Base-by-base conservation (phyloP, 345 rosid species). In the Rhodamnia rubescens region DNA sequence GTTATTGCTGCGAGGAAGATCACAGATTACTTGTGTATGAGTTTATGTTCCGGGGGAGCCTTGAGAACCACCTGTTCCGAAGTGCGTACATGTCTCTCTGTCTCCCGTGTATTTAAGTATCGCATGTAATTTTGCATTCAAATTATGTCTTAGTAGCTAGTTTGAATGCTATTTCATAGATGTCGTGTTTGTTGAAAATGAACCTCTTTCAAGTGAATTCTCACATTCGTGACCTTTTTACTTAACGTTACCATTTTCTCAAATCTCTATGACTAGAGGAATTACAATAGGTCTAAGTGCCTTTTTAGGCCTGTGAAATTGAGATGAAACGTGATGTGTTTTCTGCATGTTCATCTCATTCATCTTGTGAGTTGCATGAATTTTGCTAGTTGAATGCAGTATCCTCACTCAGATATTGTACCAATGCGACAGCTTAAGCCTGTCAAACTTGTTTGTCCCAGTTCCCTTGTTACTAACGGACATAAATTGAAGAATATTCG, bases 21-120 rank as follows among this genome's bases (percentile, higher is more conserved):
- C 98, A 97, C 86, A 89, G 98, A 78, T 86, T 97, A 58, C 98
- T 97, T 85, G 97, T 97, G 29, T 97, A 97, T 53, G 98, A 96
- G 92, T 97, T 95, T 87, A 95, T 97, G 98, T 91, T 94, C 83
- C 92, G 99, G 57, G 99, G 98, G 86, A 97, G 99, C 88, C 98
- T 97, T 80, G 99, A 96, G 91, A 95, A 97, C 88, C 98, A 95
- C 88, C 96, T 95, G 61, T 97, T 97, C 85, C 95, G 98, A 91
- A 95, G 98, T 97, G 95, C 53, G 91, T 85, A 32, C 29, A 74
- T 82, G 40, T 55, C 85, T 84, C 49, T 81, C 61, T 42, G 85
- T 82, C 81, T 82, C 26, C 36, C 6, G 78, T 44, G 29, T 86
- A 69, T 69, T 69, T 36, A 36, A 36, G 47, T 32, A 20, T 69